A percentile compares a stretch with the other conserved stretches of the same genome.
Evolutionary conservation across 441 rosid species (phyloP).

Genomic region (Omphalea diandra): DNA sequence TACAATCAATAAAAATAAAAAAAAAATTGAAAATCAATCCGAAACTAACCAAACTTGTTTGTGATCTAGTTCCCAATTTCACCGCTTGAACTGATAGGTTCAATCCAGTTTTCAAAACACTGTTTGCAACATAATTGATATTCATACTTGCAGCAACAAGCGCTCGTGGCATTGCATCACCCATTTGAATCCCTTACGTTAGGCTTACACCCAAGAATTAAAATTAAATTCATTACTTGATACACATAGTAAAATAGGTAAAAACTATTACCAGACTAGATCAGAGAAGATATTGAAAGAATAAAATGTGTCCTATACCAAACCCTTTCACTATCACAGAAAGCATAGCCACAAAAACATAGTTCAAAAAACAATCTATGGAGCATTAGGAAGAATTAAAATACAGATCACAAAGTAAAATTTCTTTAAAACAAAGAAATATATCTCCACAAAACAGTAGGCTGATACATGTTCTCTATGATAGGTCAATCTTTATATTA

Average conservation of each 20-base stretch:
- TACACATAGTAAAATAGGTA: neutral
- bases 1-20: too few species aligned
- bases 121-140: too few species aligned
- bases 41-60: too few species aligned
- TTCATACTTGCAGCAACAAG: too few species aligned
- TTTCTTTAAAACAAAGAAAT: neutral
- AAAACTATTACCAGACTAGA: neutral
- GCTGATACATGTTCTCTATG: neutral
- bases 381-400: neutral
- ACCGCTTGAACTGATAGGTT: too few species aligned
- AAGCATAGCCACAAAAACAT: neutral
- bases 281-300: neutral
- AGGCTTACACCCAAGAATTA: neutral
- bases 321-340: neutral
- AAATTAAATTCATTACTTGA: neutral
- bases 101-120: too few species aligned
- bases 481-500: neutral
- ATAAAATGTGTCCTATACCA: neutral
- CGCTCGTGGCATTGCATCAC: neutral
- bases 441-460: neutral
- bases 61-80: too few species aligned
- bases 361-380: neutral
- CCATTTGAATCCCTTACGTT: neutral
- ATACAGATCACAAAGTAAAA: neutral
- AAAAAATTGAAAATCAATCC: too few species aligned